These are phyloP conservation scores for Plasmodium reichenowi DNA, from an alignment of 169 alveolate genomes.

Conservation along the genomic window DNA sequence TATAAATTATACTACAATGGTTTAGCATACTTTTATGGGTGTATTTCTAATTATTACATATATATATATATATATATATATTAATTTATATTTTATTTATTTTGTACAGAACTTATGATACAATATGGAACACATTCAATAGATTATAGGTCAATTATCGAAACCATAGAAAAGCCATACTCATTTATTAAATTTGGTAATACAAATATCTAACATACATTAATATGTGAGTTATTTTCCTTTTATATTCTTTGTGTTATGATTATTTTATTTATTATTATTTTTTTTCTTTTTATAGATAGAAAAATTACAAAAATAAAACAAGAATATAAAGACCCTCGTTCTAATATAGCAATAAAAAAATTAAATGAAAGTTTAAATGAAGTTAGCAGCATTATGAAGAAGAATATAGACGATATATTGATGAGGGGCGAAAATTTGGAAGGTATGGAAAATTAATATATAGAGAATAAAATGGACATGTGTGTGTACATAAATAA, in stretches of 20 bases:
- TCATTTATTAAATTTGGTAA: conserved; percentile 85
- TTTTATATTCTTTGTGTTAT: not conserved
- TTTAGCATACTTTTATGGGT: too few species aligned
- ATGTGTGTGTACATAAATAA: not conserved
- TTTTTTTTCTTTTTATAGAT: conserved; percentile 65
- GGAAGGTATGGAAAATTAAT: conserved; percentile 77
- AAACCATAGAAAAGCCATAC: conserved; percentile 83
- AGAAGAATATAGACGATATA: conserved; percentile 84
- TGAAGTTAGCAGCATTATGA: conserved; percentile 86
- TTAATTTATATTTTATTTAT: not conserved
- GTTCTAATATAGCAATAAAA: conserved; percentile 83
- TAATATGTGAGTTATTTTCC: not conserved
- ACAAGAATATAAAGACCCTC: conserved; percentile 84
- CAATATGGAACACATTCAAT: conserved; percentile 79
- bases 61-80: not conserved
- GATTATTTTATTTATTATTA: not conserved
- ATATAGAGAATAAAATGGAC: not conserved
- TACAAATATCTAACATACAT: not conserved
- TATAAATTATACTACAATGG: too few species aligned
- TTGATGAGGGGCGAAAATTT: conserved; percentile 85
- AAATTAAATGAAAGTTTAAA: conserved; percentile 85
- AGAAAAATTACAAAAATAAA: conserved; percentile 84
- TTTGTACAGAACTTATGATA: conserved; percentile 65
- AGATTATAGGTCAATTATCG: conserved; percentile 76
- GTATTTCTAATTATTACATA: not conserved